These are phyloP conservation scores for Chlorociboria aeruginascens DNA, from an alignment of 495 filamentous ascomycete species.

Conservation along the genomic window DNA sequence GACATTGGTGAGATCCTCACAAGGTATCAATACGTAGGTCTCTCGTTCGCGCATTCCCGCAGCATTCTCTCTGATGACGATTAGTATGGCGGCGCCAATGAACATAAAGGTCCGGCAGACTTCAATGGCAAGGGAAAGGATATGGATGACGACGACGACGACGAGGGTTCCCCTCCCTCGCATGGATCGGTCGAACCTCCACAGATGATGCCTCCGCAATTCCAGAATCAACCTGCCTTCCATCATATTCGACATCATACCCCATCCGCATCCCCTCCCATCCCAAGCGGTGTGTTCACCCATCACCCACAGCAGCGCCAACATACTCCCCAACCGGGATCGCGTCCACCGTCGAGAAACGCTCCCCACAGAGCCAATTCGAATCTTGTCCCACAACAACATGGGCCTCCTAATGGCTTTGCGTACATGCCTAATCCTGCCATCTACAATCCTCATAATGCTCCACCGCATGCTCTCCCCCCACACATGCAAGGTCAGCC, in stretches of 20 bases:
- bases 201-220: slow-evolving; percentile 53
- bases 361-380: slow-evolving; percentile 62
- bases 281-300: slow-evolving; percentile 65
- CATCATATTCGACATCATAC: slow-evolving; percentile 71
- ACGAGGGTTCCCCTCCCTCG: slow-evolving; percentile 48
- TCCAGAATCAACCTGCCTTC: slow-evolving; percentile 62
- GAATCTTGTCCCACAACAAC: slow-evolving; percentile 55
- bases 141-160: slow-evolving; percentile 85
- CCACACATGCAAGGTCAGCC: slow-evolving; percentile 28
- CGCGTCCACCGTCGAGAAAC: slow-evolving; percentile 73
- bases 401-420: slow-evolving; percentile 58
- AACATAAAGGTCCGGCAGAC: slow-evolving; percentile 91
- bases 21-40: slow-evolving; percentile 78
- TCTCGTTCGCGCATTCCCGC: neutral
- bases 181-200: slow-evolving; percentile 41
- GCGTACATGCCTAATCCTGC: slow-evolving; percentile 76
- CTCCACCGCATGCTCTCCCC: slow-evolving; percentile 25
- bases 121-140: slow-evolving; percentile 76
- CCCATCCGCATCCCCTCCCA: slow-evolving; percentile 82
- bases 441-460: slow-evolving; percentile 68
- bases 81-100: slow-evolving; percentile 83
- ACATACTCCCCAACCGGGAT: slow-evolving; percentile 65
- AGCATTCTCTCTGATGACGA: neutral
- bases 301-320: slow-evolving; percentile 44
- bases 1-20: slow-evolving; percentile 84